These are phyloP conservation scores for Furcasterigmium sp. DNA, from an alignment of 2,329 filamentous ascomycete species.

Conservation along the genomic window DNA sequence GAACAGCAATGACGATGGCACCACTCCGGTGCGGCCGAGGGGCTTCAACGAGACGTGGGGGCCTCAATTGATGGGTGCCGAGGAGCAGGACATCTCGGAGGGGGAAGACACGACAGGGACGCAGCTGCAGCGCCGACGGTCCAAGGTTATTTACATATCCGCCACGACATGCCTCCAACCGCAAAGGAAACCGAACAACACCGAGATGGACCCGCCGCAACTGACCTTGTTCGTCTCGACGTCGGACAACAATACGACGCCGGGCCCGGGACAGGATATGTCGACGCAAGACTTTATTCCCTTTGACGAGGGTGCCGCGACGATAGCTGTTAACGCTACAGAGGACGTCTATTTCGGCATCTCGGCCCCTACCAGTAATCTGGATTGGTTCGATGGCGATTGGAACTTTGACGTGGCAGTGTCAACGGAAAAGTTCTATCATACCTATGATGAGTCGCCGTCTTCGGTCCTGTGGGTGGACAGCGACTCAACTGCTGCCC, in stretches of 20 bases:
- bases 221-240: conserved; percentile 74
- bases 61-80: conserved; percentile 8
- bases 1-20: conserved; percentile 15
- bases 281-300: conserved; percentile 36
- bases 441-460: conserved; percentile 51
- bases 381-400: conserved; percentile 50
- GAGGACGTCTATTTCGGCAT: conserved; percentile 73
- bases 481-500: conserved; percentile 71
- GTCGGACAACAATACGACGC: conserved; percentile 51
- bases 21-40: conserved; percentile 3
- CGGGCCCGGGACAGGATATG: conserved; percentile 54
- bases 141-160: conserved; percentile 67
- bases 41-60: conserved; percentile 19
- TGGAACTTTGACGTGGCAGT: conserved; percentile 81
- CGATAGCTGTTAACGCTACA: conserved; percentile 55
- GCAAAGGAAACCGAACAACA: conserved; percentile 39
- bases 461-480: conserved; percentile 67
- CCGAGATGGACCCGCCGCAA: conserved; percentile 55
- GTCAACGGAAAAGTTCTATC: conserved; percentile 74
- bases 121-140: conserved; percentile 18
- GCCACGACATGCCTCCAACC: conserved; percentile 85
- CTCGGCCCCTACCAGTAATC: conserved; percentile 59
- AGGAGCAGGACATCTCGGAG: conserved; percentile 12
- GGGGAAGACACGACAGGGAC: conserved; percentile 12
- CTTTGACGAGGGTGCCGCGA: conserved; percentile 66